Conservation (phyloP, 1,139 yeast genomes). For the Magnusiomyces starmeri region DNA sequence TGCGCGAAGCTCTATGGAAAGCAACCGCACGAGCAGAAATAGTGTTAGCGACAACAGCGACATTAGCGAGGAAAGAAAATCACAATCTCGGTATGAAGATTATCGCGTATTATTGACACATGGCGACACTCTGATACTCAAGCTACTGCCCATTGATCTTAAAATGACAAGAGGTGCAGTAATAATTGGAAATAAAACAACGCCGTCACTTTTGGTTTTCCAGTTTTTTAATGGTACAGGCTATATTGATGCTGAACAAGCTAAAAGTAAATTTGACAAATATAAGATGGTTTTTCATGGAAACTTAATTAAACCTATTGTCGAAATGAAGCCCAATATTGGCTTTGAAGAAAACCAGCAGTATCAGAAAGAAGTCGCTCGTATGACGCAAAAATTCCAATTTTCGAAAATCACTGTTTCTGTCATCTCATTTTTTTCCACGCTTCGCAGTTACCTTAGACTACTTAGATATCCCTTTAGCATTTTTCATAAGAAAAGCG, state of each 20-base stretch:
- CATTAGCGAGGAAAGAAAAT: neutral
- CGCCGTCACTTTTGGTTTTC: conserved; percentile 63
- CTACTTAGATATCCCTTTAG: neutral
- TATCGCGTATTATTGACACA: conserved; percentile 3
- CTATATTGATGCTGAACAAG: conserved; percentile 46
- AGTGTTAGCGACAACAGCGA: neutral
- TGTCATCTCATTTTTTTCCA: neutral
- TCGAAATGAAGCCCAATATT: conserved; percentile 64
- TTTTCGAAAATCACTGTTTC: conserved; percentile 4
- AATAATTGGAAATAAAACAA: conserved; percentile 69
- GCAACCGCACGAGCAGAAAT: neutral
- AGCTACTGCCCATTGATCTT: conserved; percentile 51
- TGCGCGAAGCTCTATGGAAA: neutral
- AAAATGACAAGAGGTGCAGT: conserved; percentile 61
- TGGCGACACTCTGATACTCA: conserved; percentile 30
- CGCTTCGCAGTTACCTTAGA: neutral
- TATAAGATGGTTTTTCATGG: conserved; percentile 44
- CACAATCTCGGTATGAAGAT: neutral
- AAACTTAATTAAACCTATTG: conserved; percentile 44
- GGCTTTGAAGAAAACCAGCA: conserved; percentile 36
- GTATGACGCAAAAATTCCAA: conserved; percentile 7
- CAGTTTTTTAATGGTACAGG: conserved; percentile 57
- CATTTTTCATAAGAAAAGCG: neutral
- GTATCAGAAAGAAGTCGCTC: conserved; percentile 1
- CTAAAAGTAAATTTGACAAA: conserved; percentile 48